Evolutionary conservation across 2,329 filamentous ascomycete genomes (phyloP), one percentile per base, ranked within the genome.

Genomic region (Fusarium pseudoanthophilum): DNA sequence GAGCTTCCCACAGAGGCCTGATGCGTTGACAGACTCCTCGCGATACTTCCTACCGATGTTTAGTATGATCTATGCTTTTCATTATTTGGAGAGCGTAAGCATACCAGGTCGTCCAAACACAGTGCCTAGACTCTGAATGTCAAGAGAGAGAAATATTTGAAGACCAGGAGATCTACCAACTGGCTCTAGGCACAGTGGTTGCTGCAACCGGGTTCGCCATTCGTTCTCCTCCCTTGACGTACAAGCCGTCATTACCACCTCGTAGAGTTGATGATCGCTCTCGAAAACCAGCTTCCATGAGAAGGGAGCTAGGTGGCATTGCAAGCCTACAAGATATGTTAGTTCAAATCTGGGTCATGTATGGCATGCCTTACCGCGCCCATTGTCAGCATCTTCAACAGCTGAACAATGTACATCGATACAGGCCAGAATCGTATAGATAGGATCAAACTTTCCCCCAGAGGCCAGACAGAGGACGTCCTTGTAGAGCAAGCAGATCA

Each of bases 201-300:
- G 85, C 36, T 85, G 82, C 28, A 97, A 84, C n/a, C 91, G 88
- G 21, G 84, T 86, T 71, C 92, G 91, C 95, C 96, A 99, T 76
- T 92, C 90, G 51, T 88, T 84, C 77, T 96, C 94, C 80, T 99
- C 95, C 45, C 88, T 90, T 2, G 90, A 86, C 3, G 92, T 95
- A 77, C 95, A 97, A 40, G 95, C 95, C 73, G 93, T 97, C 83
- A 97, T 87, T 45, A 98, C 90, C 21, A 97, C 83, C 81, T 98
- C 95, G 79, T 93, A 95, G 60, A 95, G 85, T 67, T 93, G 90
- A 73, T 92, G 89, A 64, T 92, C 87, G 73, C 90, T 89, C 79
- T 96, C 92, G 78, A 98, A 98, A 6, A 94, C 87, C 16, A 98
- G 78, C 80, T 98, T 99, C 95, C 95, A 98, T 3, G 95, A 96